Conservation (phyloP, 805 yeast species). For the Naumovozyma baii region DNA sequence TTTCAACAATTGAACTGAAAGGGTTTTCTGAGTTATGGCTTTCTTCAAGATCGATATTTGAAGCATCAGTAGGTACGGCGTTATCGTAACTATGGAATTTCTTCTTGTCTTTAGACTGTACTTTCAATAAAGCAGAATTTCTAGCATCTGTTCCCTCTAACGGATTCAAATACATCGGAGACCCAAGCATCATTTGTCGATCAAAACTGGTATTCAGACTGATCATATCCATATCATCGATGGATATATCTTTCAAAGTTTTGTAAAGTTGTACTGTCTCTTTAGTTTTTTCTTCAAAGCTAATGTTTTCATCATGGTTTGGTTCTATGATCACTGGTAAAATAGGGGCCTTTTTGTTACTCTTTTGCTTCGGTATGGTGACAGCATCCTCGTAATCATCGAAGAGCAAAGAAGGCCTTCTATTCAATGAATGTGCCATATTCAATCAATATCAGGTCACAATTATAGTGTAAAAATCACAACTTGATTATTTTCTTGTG, state of each 20-base stretch:
- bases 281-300: neutral
- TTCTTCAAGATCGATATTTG: slow-evolving; percentile 6
- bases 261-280: neutral
- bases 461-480: too few species aligned
- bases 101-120: neutral
- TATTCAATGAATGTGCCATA: slow-evolving; percentile 3
- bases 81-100: neutral
- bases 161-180: slow-evolving; percentile 25
- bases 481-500: too few species aligned
- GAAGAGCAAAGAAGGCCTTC: slow-evolving; percentile 15
- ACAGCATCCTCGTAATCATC: slow-evolving; percentile 11
- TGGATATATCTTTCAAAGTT: slow-evolving; percentile 5
- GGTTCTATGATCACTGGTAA: neutral
- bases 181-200: slow-evolving; percentile 25
- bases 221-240: slow-evolving; percentile 28
- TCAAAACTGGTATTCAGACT: slow-evolving; percentile 23
- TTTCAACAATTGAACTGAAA: slow-evolving; percentile 28
- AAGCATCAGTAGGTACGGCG: slow-evolving; percentile 8
- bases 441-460: neutral
- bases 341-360: slow-evolving; percentile 1
- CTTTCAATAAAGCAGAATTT: slow-evolving; percentile 2
- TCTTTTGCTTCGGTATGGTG: neutral
- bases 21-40: slow-evolving; percentile 11
- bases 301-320: too few species aligned
- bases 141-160: slow-evolving; percentile 10